Conservation (phyloP, 73 alveolate species). For the Paramecium pentaurelia region DNA sequence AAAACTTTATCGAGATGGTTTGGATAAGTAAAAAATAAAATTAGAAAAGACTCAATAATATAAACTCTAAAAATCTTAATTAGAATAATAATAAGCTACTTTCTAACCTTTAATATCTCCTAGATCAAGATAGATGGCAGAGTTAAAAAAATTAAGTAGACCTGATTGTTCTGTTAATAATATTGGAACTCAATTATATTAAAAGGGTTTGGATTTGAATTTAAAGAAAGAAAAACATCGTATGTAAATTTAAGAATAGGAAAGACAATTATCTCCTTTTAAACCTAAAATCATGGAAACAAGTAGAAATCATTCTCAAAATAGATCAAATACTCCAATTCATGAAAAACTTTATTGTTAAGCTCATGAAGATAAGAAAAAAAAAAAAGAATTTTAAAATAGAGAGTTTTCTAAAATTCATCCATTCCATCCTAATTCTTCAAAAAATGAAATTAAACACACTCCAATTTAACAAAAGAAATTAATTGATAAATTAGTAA, state of each 20-base stretch:
- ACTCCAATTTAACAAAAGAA: neutral
- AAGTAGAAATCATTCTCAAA: neutral
- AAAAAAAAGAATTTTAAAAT: neutral
- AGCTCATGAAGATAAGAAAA: neutral
- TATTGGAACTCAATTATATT: neutral
- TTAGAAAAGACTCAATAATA: neutral
- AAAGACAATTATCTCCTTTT: conserved; percentile 1
- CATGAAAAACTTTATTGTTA: neutral
- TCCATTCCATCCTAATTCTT: neutral
- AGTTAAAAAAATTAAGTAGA: neutral
- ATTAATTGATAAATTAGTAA: neutral
- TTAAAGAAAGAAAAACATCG: neutral
- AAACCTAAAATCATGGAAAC: neutral
- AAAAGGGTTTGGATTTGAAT: neutral
- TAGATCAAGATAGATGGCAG: neutral
- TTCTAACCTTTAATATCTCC: conserved; percentile 1
- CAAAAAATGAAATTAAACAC: neutral
- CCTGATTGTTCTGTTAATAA: neutral
- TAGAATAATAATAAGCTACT: neutral
- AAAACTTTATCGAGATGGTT: conserved; percentile 1
- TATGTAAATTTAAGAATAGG: neutral
- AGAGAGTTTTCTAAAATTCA: neutral
- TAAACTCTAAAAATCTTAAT: neutral
- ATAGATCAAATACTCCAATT: neutral
- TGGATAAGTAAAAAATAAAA: neutral